Conservation (phyloP, 305 asterid species). For the Rubia balearica region DNA sequence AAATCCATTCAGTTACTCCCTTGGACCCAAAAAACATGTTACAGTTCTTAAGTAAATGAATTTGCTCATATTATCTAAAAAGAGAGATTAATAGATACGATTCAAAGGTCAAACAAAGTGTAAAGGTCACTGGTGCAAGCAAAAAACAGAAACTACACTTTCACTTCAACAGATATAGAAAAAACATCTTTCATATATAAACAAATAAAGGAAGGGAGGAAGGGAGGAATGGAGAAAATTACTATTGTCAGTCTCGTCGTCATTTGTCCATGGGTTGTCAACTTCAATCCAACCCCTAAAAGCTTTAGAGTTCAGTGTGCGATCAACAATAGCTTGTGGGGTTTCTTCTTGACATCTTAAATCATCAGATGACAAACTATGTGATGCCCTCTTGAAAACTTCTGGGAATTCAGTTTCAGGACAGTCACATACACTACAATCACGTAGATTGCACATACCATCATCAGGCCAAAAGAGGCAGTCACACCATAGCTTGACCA, state of each 20-base stretch:
- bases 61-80: background rate
- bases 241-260: slow-evolving; percentile 92
- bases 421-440: slow-evolving; percentile 95
- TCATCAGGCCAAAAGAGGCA: slow-evolving; percentile 99
- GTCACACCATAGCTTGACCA: slow-evolving; percentile 94
- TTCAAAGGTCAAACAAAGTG: background rate
- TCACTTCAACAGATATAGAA: slow-evolving; percentile 3
- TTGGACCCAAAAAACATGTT: background rate
- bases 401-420: slow-evolving; percentile 89
- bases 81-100: background rate
- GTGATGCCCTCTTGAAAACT: slow-evolving; percentile 50
- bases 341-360: slow-evolving; percentile 90
- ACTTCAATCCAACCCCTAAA: slow-evolving; percentile 88
- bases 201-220: slow-evolving; percentile 9
- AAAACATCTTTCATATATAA: slow-evolving; percentile 8
- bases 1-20: slow-evolving; percentile 14
- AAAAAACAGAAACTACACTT: background rate
- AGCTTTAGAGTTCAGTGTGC: slow-evolving; percentile 81
- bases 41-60: background rate
- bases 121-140: background rate
- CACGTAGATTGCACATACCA: slow-evolving; percentile 94
- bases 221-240: slow-evolving; percentile 14
- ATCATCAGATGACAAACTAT: slow-evolving; percentile 61
- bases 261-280: slow-evolving; percentile 94
- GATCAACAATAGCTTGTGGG: slow-evolving; percentile 81